phyloP scores from a whole-genome alignment of 768 basidiomycete genomes.

The Boletus pseudo-olivaceus region DNA sequence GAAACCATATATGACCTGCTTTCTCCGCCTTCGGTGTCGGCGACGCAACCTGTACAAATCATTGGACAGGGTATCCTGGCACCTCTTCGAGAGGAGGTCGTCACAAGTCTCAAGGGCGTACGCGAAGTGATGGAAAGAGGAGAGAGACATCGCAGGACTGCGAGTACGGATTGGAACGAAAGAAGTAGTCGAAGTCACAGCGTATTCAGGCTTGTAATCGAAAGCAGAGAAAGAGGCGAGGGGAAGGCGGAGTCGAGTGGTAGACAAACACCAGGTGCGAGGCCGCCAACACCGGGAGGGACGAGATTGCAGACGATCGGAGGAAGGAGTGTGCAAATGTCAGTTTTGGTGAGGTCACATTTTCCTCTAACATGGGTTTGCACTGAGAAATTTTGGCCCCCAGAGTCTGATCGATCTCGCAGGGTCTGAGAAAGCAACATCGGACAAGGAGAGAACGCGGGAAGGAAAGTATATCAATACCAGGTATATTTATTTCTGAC shows the following conservation, averaged over 20 bases:
- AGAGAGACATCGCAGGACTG: slow-evolving; percentile 83
- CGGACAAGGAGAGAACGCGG: slow-evolving; percentile 90
- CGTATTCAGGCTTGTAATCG: slow-evolving; percentile 90
- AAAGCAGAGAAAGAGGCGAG: slow-evolving; percentile 73
- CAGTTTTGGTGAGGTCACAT: slow-evolving; percentile 52
- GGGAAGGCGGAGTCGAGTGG: slow-evolving; percentile 37
- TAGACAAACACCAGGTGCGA: slow-evolving; percentile 50
- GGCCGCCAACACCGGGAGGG: slow-evolving; percentile 53
- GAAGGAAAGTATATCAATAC: slow-evolving; percentile 98
- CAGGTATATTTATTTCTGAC: slow-evolving; percentile 41
- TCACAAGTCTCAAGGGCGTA: slow-evolving; percentile 86
- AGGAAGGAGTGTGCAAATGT: slow-evolving; percentile 75
- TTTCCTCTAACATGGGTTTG: neutral
- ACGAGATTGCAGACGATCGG: slow-evolving; percentile 72
- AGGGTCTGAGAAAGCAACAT: slow-evolving; percentile 94
- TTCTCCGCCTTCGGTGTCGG: slow-evolving; percentile 57
- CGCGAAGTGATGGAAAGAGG: slow-evolving; percentile 82
- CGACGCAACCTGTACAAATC: slow-evolving; percentile 63
- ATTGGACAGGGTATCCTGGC: slow-evolving; percentile 68
- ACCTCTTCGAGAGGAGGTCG: slow-evolving; percentile 87
- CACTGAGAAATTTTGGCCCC: neutral
- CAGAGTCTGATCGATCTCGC: slow-evolving; percentile 94
- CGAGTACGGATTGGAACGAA: slow-evolving; percentile 99
- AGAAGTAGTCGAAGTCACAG: slow-evolving; percentile 92
- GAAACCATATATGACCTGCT: slow-evolving; percentile 85